A percentile compares a stretch with the other conserved stretches of the same genome.
Conservation (phyloP, 345 rosid species). For the Adansonia digitata region DNA sequence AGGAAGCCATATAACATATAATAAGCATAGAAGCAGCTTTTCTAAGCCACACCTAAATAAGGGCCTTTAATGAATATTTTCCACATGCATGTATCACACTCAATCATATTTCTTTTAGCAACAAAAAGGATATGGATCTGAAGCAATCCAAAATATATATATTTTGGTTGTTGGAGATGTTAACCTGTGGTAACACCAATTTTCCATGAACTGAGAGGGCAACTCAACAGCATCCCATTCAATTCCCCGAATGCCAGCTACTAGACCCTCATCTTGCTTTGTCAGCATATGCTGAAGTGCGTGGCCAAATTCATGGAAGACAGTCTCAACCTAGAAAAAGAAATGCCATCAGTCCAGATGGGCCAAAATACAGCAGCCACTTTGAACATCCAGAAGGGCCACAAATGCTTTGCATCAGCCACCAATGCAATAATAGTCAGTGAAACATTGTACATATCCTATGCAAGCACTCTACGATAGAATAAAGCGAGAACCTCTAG, state of each 20-base stretch:
- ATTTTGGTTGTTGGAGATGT: neutral
- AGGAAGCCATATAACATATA: neutral
- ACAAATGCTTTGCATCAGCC: neutral
- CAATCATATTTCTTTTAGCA: neutral
- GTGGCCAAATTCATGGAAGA: slow-evolving; percentile 97
- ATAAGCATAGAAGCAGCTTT: neutral
- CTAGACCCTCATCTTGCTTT: slow-evolving; percentile 81
- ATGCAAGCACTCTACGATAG: neutral
- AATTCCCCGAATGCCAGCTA: slow-evolving; percentile 77
- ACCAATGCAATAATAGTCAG: neutral
- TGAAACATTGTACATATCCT: neutral
- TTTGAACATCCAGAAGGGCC: neutral
- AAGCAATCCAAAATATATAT: neutral
- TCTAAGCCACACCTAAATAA: neutral
- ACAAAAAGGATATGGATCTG: neutral
- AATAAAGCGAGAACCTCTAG: neutral
- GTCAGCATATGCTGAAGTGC: slow-evolving; percentile 97
- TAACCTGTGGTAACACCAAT: slow-evolving; percentile 97
- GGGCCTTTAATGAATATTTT: neutral
- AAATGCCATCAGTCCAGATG: neutral
- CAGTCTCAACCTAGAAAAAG: slow-evolving; percentile 73
- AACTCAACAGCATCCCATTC: slow-evolving; percentile 98
- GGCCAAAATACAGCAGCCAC: neutral
- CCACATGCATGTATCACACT: neutral
- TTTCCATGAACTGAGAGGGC: slow-evolving; percentile 97